phyloP scores from a whole-genome alignment of 768 basidiomycete species.

The Rhodotorula taiwanensis region DNA sequence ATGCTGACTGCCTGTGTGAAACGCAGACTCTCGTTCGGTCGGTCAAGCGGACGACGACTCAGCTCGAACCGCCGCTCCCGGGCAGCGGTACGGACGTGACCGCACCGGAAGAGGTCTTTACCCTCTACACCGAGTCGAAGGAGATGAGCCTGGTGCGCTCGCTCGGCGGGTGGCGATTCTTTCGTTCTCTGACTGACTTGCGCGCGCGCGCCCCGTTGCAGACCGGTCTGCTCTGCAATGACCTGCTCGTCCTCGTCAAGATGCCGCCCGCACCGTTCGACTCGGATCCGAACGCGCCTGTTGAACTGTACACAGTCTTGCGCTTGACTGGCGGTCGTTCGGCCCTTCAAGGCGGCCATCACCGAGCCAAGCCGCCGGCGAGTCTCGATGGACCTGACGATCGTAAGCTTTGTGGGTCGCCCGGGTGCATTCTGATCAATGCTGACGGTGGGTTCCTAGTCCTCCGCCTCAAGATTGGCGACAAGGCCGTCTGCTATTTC shows the following conservation, averaged over 20 bases:
- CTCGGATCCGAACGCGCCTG: constrained; percentile 61
- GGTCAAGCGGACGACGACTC: constrained; percentile 28
- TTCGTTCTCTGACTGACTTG: no score
- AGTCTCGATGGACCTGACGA: constrained; percentile 13
- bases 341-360: constrained; percentile 37
- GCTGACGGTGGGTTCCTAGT: background rate
- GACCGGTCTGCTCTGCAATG: constrained; percentile 81
- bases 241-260: constrained; percentile 82
- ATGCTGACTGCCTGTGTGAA: background rate
- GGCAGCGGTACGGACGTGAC: constrained; percentile 6
- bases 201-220: constrained; percentile 46
- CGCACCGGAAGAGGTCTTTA: constrained; percentile 67
- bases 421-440: no score
- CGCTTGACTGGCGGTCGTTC: constrained; percentile 82
- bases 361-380: background rate
- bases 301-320: constrained; percentile 94
- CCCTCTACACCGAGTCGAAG: constrained; percentile 49
- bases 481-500: constrained; percentile 26
- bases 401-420: no score
- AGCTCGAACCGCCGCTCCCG: constrained; percentile 33
- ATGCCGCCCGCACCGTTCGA: constrained; percentile 66
- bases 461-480: constrained; percentile 22
- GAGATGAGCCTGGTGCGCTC: constrained; percentile 29
- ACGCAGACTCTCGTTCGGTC: constrained; percentile 16
- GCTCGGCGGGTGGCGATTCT: no score